Evolutionary conservation across 2,329 filamentous ascomycete genomes (phyloP), one percentile per base, ranked within the genome.

Genomic region (Phaeosphaeria sp.): DNA sequence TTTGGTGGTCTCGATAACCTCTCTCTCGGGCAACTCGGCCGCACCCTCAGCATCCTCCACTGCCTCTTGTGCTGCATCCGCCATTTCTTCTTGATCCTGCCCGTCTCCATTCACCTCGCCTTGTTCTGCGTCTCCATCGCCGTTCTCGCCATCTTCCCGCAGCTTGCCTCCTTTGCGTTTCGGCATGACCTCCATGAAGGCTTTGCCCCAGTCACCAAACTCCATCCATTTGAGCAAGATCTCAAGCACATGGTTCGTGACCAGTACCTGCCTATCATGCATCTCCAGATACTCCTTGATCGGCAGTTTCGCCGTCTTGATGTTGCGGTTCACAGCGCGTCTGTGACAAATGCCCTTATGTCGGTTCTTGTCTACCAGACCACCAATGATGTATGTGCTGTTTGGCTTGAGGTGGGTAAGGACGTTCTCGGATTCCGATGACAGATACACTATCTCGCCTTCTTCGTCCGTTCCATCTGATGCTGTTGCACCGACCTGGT

Each of bases 221-320:
- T 97, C 92, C 53, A 99, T 78, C 93, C 93, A 99, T 64, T 88
- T 89, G 46, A 97, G 80, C 92, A 99, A 97, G 61, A 99, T 98
- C 78, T 98, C 94, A 47, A 95, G 87, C 1, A 99, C 95, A 72
- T 99, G 95, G 73, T 98, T 99, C 7, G 94, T 97, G 3, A 94
- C 89, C 56, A 99, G 81, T 4, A 99, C 91, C 67, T 90, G 87
- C 30, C 95, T 87, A 68, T 90, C 93, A 55, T 89, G 86, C 91
- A 99, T 96, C 63, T 92, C 86, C 83, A 99, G 89, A 76, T 92
- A 98, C 61, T 98, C 89, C n/a, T 93, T 92, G 68, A 99, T 98
- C 0, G 95, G 95, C 54, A 99, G 78, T 74, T 92, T 93, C 1
- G 94, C 95, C 0, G 95, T 98, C 63, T 90, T 89, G 67, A 99